Percentiles rank a stretch among this genome's conserved stretches.
phyloP scores from a whole-genome alignment of 2,329 filamentous ascomycete species.

The Xylariales sp. region DNA sequence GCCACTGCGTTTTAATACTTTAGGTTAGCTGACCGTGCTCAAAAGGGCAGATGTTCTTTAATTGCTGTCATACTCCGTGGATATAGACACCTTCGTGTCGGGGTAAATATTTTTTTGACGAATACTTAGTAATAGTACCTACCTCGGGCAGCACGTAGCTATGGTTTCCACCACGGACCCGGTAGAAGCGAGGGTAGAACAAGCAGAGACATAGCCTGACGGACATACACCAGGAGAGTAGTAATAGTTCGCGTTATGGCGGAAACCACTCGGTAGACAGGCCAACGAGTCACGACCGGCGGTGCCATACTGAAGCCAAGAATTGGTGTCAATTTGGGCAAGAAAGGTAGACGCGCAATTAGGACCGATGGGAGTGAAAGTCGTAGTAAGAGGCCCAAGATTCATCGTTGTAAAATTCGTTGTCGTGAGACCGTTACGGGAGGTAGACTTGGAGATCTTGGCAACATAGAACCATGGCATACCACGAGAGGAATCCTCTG shows the following conservation, averaged over 20 bases:
- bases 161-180: conserved; percentile 5
- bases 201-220: conserved; percentile 26
- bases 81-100: no score
- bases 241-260: conserved; percentile 19
- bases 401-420: conserved; percentile 28
- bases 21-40: no score
- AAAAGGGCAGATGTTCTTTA: no score
- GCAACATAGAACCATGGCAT: no score
- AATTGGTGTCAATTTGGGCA: conserved; percentile 11
- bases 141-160: conserved; percentile 5
- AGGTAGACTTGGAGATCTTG: no score
- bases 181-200: conserved; percentile 12
- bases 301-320: conserved; percentile 27
- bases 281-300: conserved; percentile 24
- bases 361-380: conserved; percentile 11
- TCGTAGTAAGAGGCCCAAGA: conserved; percentile 24
- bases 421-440: not conserved
- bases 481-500: no score
- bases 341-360: no score
- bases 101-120: not conserved
- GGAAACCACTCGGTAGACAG: conserved; percentile 25
- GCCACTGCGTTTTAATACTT: no score
- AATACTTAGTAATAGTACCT: not conserved
- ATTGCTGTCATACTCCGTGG: no score
- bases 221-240: conserved; percentile 31